Base-by-base conservation (phyloP, 2,329 filamentous ascomycete species). In the Aspergillus spinulosporus region DNA sequence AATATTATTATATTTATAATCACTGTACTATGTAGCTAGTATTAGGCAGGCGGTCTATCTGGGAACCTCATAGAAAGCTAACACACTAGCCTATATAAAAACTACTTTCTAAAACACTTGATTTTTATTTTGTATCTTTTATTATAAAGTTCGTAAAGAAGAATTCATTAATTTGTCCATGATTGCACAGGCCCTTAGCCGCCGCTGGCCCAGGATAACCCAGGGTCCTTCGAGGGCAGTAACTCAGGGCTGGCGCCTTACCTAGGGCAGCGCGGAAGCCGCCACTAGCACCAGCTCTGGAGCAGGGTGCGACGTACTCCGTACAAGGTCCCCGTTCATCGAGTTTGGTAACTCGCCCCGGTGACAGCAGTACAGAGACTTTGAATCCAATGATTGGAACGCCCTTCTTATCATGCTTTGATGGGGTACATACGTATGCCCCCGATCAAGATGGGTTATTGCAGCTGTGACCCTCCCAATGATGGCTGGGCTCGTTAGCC, bases 331-430 rank as follows among this genome's bases (percentile, higher is more conserved):
- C 21, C 21, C 21, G 6, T 12, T 43, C 15, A n/a, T 36, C 15
- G 26, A 39, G 42, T 31, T 43, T 37, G 34, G 52, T 31, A 42
- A 49, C 37, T 54, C 14, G 51, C 49, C 37, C 34, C 34, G 32
- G 45, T 57, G 50, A 52, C 51, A 21, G 21, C 59, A 60, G 57
- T 53, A 52, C 55, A 52, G 34, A 12, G 34, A 37, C 9, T 12
- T 37, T 12, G 4, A 4, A 49, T 47, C 37, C 42, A 40, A 43
- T 49, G 61, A 63, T 59, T 63, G 57, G 60, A 46, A 45, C 55
- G 54, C 48, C 5, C 15, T 15, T 36, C 15, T 37, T 52, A 57
- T 63, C 62, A 62, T 57, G 59, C 60, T 62, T 62, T 45, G 56
- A 39, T 52, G 28, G 48, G 49, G 50, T 49, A 39, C 45, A 54